These are phyloP conservation scores for Colletotrichum shisoi DNA, from an alignment of 2,329 filamentous ascomycete species.

Conservation along the genomic window DNA sequence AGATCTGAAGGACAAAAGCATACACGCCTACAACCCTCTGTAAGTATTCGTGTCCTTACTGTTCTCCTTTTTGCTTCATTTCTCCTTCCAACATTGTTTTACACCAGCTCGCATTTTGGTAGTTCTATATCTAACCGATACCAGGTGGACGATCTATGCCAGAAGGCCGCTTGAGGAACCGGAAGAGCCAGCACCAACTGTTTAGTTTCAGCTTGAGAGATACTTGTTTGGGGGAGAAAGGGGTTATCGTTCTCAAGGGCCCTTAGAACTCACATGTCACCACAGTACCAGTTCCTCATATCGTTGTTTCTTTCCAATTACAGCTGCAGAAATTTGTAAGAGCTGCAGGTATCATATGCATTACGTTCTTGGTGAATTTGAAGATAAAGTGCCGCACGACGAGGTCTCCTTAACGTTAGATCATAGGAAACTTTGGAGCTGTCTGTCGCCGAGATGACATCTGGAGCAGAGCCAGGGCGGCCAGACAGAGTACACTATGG, in stretches of 20 bases:
- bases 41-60: conserved; percentile 30
- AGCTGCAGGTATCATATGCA: neutral
- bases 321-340: too few relatives aligned
- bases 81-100: too few relatives aligned
- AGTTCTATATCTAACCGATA: neutral
- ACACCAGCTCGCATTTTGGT: neutral
- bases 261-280: neutral
- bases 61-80: neutral
- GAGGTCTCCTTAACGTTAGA: neutral
- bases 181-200: neutral
- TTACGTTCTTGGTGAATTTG: neutral
- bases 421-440: too few relatives aligned
- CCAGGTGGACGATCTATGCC: conserved; percentile 1
- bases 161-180: neutral
- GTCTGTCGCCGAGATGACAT: neutral
- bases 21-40: conserved; percentile 46
- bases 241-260: neutral
- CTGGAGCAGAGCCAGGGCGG: neutral
- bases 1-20: conserved; percentile 44
- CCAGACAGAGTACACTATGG: neutral
- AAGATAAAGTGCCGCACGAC: neutral
- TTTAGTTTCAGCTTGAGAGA: neutral
- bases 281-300: neutral
- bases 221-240: neutral
- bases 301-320: neutral